These are phyloP conservation scores for Myxozyma geophila DNA, from an alignment of 805 yeast genomes.

Conservation along the genomic window DNA sequence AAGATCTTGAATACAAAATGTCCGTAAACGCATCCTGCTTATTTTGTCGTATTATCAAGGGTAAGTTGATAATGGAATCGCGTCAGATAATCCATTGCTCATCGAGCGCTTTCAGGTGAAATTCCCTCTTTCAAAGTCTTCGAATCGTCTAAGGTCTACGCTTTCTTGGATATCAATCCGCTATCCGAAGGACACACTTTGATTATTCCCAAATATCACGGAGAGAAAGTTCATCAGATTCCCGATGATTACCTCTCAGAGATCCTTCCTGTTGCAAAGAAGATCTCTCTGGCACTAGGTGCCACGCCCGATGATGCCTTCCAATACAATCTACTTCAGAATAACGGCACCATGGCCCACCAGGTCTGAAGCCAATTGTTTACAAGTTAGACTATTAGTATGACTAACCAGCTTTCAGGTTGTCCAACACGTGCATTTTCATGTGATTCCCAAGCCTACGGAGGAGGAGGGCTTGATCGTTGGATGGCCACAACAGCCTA, in stretches of 20 bases:
- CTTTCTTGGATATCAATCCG: conserved; percentile 80
- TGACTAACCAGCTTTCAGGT: conserved; percentile 42
- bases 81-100: not conserved
- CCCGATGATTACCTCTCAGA: conserved; percentile 92
- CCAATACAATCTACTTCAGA: conserved; percentile 85
- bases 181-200: conserved; percentile 25
- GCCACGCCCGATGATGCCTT: conserved; percentile 54
- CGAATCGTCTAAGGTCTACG: conserved; percentile 77
- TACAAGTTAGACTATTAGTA: not conserved
- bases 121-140: conserved; percentile 90
- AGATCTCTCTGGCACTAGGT: conserved; percentile 72
- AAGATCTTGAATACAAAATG: conserved; percentile 6
- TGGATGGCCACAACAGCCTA: conserved; percentile 92
- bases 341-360: conserved; percentile 94
- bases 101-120: conserved; percentile 60
- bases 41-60: conserved; percentile 21
- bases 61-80: not conserved
- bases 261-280: conserved; percentile 85
- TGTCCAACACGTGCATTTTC: conserved; percentile 96
- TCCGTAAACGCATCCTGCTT: conserved; percentile 20
- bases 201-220: conserved; percentile 78
- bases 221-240: conserved; percentile 86
- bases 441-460: conserved; percentile 87
- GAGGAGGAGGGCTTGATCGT: conserved; percentile 75
- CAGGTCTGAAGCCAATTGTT: conserved; percentile 50